phyloP scores from a whole-genome alignment of 257 asterid genomes.

The Handroanthus guayacan region DNA sequence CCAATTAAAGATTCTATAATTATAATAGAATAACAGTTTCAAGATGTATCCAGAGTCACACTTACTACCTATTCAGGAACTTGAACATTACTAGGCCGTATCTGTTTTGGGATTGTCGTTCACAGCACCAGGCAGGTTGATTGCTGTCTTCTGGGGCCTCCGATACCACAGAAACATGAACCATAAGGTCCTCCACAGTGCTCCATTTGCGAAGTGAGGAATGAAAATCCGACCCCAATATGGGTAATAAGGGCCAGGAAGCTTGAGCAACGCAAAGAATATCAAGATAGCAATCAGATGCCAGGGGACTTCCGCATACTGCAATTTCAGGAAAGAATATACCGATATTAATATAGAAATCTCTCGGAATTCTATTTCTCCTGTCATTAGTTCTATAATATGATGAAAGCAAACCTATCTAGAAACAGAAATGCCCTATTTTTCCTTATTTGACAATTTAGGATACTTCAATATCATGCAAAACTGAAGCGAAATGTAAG shows the following conservation, averaged over 20 bases:
- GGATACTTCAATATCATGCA: not conserved
- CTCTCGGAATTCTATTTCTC: not conserved
- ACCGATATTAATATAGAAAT: conserved; percentile 17
- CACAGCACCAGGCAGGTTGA: conserved; percentile 33
- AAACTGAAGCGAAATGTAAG: no score
- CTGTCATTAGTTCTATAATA: not conserved
- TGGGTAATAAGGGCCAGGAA: conserved; percentile 93
- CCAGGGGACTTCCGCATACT: conserved; percentile 91
- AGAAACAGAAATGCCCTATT: conserved; percentile 10
- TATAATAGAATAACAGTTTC: not conserved
- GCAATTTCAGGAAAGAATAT: conserved; percentile 32
- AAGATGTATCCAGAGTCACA: not conserved
- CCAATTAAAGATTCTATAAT: not conserved
- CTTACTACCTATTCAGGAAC: conserved; percentile 44
- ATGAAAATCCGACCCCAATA: conserved; percentile 92
- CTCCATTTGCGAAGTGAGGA: conserved; percentile 93
- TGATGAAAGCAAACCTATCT: not conserved
- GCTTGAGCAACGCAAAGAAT: conserved; percentile 73
- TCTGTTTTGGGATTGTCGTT: conserved; percentile 37
- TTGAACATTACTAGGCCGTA: conserved; percentile 28
- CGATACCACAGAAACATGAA: conserved; percentile 70
- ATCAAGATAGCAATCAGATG: conserved; percentile 65
- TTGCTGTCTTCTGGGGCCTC: conserved; percentile 53
- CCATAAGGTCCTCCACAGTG: conserved; percentile 79
- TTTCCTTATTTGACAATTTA: not conserved